Evolutionary conservation across 208 protist species (phyloP).

Genomic region (Crithidia acanthocephali): DNA sequence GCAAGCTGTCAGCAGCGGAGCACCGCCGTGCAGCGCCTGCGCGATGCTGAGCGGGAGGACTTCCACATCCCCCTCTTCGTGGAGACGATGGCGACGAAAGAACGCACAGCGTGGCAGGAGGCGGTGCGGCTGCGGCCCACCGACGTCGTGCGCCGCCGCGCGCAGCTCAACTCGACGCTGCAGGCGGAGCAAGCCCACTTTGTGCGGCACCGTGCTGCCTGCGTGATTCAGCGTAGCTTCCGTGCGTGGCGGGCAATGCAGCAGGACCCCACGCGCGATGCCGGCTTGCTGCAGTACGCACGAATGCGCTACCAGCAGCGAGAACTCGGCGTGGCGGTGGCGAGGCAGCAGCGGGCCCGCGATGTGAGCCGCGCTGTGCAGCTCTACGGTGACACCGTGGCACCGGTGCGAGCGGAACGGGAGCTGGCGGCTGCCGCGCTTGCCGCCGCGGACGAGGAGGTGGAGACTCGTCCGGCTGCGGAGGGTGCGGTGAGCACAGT

Average conservation of each 20-base stretch:
- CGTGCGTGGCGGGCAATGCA: slow-evolving; percentile 55
- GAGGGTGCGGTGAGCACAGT: neutral
- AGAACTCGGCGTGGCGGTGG: slow-evolving; percentile 41
- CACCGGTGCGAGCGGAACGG: slow-evolving; percentile 5
- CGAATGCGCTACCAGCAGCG: slow-evolving; percentile 54
- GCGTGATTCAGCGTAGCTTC: slow-evolving; percentile 70
- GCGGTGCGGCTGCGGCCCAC: slow-evolving; percentile 50
- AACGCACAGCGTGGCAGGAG: slow-evolving; percentile 50
- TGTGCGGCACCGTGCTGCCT: slow-evolving; percentile 47
- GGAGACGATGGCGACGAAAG: slow-evolving; percentile 45
- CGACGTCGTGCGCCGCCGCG: slow-evolving; percentile 55
- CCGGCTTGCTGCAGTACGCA: slow-evolving; percentile 44
- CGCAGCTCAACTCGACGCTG: slow-evolving; percentile 38
- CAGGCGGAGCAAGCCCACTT: slow-evolving; percentile 40
- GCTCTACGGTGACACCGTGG: slow-evolving; percentile 45
- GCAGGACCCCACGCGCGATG: slow-evolving; percentile 44
- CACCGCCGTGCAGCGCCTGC: slow-evolving; percentile 28
- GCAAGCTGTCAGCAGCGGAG: slow-evolving; percentile 32
- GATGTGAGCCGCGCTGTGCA: slow-evolving; percentile 19
- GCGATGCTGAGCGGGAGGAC: slow-evolving; percentile 48
- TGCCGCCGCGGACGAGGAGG: neutral
- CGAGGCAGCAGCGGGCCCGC: slow-evolving; percentile 27
- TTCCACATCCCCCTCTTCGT: slow-evolving; percentile 70
- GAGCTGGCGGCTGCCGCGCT: neutral
- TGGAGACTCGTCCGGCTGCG: neutral